These are phyloP conservation scores for Auricularia heimuer DNA, from an alignment of 768 basidiomycete genomes.

Conservation along the genomic window DNA sequence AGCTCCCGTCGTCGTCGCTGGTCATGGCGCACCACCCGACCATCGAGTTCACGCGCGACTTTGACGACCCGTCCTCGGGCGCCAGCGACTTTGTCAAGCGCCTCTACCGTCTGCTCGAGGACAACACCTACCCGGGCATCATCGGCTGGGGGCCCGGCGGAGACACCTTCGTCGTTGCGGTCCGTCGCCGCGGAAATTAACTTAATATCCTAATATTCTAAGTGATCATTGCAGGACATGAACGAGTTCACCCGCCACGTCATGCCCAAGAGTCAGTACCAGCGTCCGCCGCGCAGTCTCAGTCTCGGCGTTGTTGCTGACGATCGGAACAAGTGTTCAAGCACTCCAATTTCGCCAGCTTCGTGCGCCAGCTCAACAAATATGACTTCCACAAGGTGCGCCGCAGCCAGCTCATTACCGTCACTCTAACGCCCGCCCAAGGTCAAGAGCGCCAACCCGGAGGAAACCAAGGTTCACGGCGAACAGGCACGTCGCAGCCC, in stretches of 20 bases:
- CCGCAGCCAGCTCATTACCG: not conserved
- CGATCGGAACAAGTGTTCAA: slow-evolving; percentile 19
- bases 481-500: not conserved
- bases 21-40: not conserved
- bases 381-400: slow-evolving; percentile 30
- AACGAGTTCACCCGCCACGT: slow-evolving; percentile 66
- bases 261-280: slow-evolving; percentile 38
- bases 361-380: slow-evolving; percentile 31
- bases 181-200: not conserved
- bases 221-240: slow-evolving; percentile 51
- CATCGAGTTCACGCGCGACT: not conserved
- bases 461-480: not conserved
- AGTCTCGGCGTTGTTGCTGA: not conserved
- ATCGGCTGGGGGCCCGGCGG: slow-evolving; percentile 69
- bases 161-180: not conserved
- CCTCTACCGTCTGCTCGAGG: slow-evolving; percentile 61
- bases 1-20: not conserved
- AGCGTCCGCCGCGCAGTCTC: too few species aligned
- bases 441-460: not conserved
- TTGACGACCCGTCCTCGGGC: slow-evolving; percentile 16
- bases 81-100: slow-evolving; percentile 93
- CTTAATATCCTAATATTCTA: not conserved
- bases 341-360: slow-evolving; percentile 30
- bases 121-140: slow-evolving; percentile 56
- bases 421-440: not conserved